Evolutionary conservation across 768 basidiomycete genomes (phyloP).

Genomic region (Polyporus arcularius): DNA sequence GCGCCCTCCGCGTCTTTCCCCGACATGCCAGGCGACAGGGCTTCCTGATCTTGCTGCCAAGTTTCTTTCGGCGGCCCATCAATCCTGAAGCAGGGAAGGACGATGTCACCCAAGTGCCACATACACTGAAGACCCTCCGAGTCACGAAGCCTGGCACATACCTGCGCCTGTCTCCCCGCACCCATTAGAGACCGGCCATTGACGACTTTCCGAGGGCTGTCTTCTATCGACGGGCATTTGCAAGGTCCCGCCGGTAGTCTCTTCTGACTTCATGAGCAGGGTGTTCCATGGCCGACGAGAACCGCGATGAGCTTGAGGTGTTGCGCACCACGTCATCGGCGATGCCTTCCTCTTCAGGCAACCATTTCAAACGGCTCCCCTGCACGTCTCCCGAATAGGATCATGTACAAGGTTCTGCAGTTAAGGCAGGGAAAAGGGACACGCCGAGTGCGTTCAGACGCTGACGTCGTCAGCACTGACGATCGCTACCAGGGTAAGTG

Average conservation of each 20-base stretch:
- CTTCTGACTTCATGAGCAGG: neutral
- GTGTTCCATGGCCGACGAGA: neutral
- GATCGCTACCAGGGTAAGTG: constrained; percentile 19
- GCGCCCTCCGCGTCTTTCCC: neutral
- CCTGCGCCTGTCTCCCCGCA: constrained; percentile 9
- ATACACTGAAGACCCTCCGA: constrained; percentile 7
- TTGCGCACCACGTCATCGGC: neutral
- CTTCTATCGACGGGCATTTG: neutral
- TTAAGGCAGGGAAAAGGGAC: neutral
- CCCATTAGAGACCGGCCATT: constrained; percentile 6
- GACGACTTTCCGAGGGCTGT: neutral
- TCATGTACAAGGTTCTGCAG: neutral
- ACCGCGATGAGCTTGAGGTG: neutral
- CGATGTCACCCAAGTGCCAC: constrained; percentile 15
- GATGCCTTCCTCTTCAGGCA: neutral
- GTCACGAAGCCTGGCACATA: neutral
- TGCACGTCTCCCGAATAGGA: neutral
- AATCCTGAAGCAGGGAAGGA: constrained; percentile 9
- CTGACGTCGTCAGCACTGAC: constrained; percentile 3
- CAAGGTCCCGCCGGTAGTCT: neutral
- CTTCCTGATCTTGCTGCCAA: constrained; percentile 8
- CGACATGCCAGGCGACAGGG: neutral
- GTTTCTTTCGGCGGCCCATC: constrained; percentile 2
- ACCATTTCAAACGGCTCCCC: neutral
- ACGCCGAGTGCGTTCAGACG: neutral